These are phyloP conservation scores for Monascus ruber DNA, from an alignment of 2,329 filamentous ascomycete genomes.

Conservation along the genomic window DNA sequence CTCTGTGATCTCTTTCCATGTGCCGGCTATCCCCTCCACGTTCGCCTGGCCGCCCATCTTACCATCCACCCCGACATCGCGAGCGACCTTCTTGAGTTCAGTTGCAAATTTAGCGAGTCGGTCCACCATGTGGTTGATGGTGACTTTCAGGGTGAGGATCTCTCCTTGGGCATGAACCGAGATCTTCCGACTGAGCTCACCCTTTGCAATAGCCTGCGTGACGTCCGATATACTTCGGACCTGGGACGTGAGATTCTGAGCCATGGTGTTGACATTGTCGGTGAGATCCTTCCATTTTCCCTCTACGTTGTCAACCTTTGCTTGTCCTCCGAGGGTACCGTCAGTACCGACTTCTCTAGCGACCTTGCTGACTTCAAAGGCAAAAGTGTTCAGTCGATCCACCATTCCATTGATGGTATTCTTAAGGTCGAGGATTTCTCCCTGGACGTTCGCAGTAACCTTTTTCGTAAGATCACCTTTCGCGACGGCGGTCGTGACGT, in stretches of 20 bases:
- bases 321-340: constrained; percentile 52
- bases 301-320: constrained; percentile 53
- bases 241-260: constrained; percentile 51
- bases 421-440: constrained; percentile 90
- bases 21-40: constrained; percentile 79
- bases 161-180: constrained; percentile 92
- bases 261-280: constrained; percentile 58
- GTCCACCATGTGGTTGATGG: constrained; percentile 98
- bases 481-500: constrained; percentile 90
- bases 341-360: constrained; percentile 55
- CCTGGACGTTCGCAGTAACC: constrained; percentile 85
- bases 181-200: constrained; percentile 92
- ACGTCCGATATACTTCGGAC: constrained; percentile 89
- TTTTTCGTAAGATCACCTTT: constrained; percentile 91
- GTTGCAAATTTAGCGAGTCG: constrained; percentile 91
- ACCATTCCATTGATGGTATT: constrained; percentile 70
- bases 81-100: constrained; percentile 87
- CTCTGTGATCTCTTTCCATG: constrained; percentile 97
- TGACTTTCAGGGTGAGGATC: constrained; percentile 86
- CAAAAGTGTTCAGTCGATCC: constrained; percentile 52
- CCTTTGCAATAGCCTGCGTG: constrained; percentile 88
- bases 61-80: constrained; percentile 92
- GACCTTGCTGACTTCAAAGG: constrained; percentile 55
- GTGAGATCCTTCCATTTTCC: constrained; percentile 58
- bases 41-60: constrained; percentile 98